Percentiles rank a stretch among this genome's conserved stretches.
Evolutionary conservation across 306 rosid species (phyloP).

Genomic region (Cajanus cajan): DNA sequence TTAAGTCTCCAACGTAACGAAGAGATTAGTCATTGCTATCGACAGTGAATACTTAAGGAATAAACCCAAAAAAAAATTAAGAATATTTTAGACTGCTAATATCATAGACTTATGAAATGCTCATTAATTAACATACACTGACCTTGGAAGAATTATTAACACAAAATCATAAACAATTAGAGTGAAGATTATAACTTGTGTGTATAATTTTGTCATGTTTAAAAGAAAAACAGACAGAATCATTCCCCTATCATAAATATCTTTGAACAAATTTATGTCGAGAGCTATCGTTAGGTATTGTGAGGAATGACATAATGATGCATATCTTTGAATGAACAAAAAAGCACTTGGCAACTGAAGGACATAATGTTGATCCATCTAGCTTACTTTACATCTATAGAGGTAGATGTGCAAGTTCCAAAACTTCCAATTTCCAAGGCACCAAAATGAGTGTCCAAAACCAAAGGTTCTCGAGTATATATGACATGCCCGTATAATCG

Average conservation of each 20-base stretch:
- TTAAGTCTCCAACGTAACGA: too few relatives aligned
- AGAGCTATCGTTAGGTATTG: background rate
- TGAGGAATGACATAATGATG: constrained; percentile 26
- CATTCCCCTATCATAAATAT: constrained; percentile 8
- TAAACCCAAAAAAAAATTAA: too few relatives aligned
- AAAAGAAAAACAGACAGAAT: constrained; percentile 20
- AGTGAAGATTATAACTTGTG: too few relatives aligned
- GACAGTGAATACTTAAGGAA: too few relatives aligned
- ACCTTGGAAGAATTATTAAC: too few relatives aligned
- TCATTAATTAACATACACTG: too few relatives aligned
- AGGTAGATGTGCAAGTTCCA: background rate
- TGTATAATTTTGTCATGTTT: too few relatives aligned
- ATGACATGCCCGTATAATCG: background rate
- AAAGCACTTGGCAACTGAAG: background rate
- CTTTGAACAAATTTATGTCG: background rate
- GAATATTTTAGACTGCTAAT: too few relatives aligned
- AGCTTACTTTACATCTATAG: background rate
- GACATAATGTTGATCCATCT: constrained; percentile 3
- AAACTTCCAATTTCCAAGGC: constrained; percentile 12
- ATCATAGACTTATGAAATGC: too few relatives aligned
- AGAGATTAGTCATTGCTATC: too few relatives aligned
- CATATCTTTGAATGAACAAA: constrained; percentile 1
- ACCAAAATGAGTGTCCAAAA: background rate
- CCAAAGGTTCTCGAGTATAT: background rate
- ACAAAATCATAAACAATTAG: too few relatives aligned